These are phyloP conservation scores for Neonectria punicea DNA, from an alignment of 2,329 filamentous ascomycete genomes.

Conservation along the genomic window DNA sequence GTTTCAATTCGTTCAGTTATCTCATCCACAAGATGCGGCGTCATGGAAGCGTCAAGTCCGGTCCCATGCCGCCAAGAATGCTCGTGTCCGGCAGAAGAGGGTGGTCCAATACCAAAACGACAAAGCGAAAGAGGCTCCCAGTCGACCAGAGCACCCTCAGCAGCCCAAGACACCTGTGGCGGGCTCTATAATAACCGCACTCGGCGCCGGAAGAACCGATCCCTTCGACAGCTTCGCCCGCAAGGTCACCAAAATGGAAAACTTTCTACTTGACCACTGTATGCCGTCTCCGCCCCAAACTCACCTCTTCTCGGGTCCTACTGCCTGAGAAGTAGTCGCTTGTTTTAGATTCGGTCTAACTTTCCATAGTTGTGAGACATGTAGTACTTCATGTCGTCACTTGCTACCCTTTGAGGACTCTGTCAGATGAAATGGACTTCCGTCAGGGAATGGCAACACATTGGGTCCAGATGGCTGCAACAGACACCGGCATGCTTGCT, in stretches of 20 bases:
- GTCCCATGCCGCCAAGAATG: conserved; percentile 34
- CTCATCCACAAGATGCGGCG: conserved; percentile 25
- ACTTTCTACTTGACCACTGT: conserved; percentile 33
- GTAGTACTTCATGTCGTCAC: conserved; percentile 11
- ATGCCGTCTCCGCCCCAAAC: neutral
- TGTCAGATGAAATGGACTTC: conserved; percentile 14
- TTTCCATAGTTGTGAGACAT: conserved; percentile 10
- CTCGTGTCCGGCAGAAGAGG: conserved; percentile 15
- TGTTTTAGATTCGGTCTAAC: neutral
- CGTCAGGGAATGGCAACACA: conserved; percentile 20
- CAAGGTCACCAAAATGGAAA: conserved; percentile 13
- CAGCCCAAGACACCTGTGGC: neutral
- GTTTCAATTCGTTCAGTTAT: conserved; percentile 35
- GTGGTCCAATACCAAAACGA: conserved; percentile 25
- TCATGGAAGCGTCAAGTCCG: conserved; percentile 28
- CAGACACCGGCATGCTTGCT: conserved; percentile 36
- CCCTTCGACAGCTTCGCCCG: conserved; percentile 24
- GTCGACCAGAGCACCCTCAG: neutral
- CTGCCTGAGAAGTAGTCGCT: neutral
- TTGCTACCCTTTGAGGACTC: conserved; percentile 9
- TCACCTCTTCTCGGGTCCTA: neutral
- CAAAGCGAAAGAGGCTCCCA: neutral
- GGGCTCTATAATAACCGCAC: neutral
- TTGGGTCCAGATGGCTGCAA: conserved; percentile 31
- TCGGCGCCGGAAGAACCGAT: conserved; percentile 23